Evolutionary conservation across 306 rosid genomes (phyloP).

Genomic region (Pyrus betulifolia): DNA sequence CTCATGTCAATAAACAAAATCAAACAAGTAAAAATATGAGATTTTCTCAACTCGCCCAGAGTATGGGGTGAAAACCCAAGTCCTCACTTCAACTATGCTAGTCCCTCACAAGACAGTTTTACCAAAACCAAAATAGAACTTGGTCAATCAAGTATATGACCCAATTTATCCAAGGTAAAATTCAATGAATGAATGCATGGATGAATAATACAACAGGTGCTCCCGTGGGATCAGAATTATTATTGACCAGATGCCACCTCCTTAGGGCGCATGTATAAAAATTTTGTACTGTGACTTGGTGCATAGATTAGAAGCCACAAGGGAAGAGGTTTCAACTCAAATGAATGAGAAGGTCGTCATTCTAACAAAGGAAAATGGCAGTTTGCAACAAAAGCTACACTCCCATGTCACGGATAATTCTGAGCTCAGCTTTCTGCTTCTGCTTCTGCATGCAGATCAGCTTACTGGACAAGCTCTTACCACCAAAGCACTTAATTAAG

Average conservation of each 20-base stretch:
- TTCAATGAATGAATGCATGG: not conserved
- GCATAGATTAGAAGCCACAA: not conserved
- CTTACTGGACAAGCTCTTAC: constrained; percentile 4
- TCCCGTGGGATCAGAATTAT: not conserved
- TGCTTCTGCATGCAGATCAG: not conserved
- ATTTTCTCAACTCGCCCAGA: not conserved
- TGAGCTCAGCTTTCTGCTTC: not conserved
- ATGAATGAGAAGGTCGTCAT: constrained; percentile 34
- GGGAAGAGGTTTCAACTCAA: not conserved
- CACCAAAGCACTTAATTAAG: not conserved
- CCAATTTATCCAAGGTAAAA: not conserved
- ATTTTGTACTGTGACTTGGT: not conserved
- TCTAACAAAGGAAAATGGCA: constrained; percentile 36
- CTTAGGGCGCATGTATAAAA: not conserved
- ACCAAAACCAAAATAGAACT: not conserved
- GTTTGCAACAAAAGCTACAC: constrained; percentile 16
- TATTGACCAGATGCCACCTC: constrained; percentile 21
- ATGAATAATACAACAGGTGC: not conserved
- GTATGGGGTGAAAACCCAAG: no score
- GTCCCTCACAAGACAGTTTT: not conserved
- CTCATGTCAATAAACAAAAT: no score
- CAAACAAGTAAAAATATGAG: no score
- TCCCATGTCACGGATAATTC: constrained; percentile 14
- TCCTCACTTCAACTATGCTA: not conserved
- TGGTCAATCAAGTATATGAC: not conserved